These are phyloP conservation scores for Thelephora aurantiotincta DNA, from an alignment of 768 basidiomycete genomes.

Conservation along the genomic window DNA sequence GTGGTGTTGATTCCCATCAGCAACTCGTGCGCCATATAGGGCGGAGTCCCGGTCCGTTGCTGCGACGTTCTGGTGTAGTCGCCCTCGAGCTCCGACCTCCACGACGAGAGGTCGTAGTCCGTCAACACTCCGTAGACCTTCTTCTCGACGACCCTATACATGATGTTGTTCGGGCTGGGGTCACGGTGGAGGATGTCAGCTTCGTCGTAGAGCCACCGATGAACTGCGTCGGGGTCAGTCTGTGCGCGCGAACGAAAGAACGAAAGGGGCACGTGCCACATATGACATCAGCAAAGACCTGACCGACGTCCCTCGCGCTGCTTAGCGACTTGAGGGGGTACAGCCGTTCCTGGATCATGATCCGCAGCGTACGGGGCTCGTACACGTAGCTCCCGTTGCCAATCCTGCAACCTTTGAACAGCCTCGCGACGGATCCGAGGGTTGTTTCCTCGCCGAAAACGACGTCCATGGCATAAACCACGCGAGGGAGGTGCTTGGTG, in stretches of 20 bases:
- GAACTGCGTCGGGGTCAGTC: slow-evolving; percentile 8
- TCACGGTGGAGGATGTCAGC: slow-evolving; percentile 17
- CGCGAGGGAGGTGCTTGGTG: slow-evolving; percentile 2
- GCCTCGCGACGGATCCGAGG: no score
- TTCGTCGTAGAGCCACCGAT: slow-evolving; percentile 11
- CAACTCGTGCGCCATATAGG: slow-evolving; percentile 18
- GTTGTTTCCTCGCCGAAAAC: slow-evolving; percentile 8
- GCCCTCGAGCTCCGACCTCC: no score
- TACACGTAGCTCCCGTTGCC: neutral
- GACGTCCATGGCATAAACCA: slow-evolving; percentile 2
- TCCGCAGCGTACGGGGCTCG: slow-evolving; percentile 8
- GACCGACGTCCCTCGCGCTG: slow-evolving; percentile 14
- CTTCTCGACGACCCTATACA: slow-evolving; percentile 13
- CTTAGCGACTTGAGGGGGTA: slow-evolving; percentile 12
- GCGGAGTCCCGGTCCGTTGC: no score
- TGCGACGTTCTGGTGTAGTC: no score
- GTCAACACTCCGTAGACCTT: slow-evolving; percentile 18
- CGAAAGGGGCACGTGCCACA: slow-evolving; percentile 14
- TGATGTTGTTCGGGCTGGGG: slow-evolving; percentile 19
- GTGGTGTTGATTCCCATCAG: slow-evolving; percentile 4
- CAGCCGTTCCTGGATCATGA: slow-evolving; percentile 11
- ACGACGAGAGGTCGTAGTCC: no score
- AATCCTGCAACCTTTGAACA: neutral
- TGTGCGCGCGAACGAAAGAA: neutral
- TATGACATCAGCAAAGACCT: slow-evolving; percentile 16